These are phyloP conservation scores for Cucumis hystrix DNA, from an alignment of 306 rosid species.

Conservation along the genomic window DNA sequence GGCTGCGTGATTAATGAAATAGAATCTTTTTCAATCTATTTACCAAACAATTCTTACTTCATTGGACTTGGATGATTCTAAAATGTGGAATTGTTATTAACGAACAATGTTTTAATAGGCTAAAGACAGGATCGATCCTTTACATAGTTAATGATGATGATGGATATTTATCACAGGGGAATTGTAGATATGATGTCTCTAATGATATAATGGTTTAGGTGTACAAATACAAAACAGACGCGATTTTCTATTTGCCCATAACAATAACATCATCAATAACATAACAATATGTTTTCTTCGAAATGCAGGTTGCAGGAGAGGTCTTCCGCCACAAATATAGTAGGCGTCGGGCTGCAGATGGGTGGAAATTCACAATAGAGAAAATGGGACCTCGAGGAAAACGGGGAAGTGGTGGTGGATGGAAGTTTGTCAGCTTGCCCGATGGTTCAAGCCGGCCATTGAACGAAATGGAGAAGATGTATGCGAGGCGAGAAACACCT, in stretches of 20 bases:
- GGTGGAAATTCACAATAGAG: slow-evolving; percentile 77
- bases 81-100: background rate
- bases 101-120: background rate
- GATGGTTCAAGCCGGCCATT: slow-evolving; percentile 85
- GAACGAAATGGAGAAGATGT: slow-evolving; percentile 83
- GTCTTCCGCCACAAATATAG: slow-evolving; percentile 73
- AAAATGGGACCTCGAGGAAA: slow-evolving; percentile 70
- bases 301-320: slow-evolving; percentile 63
- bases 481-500: slow-evolving; percentile 71
- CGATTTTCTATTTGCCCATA: background rate
- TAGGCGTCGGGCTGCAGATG: slow-evolving; percentile 54
- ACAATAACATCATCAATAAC: background rate
- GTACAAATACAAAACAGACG: no score
- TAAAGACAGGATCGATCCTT: background rate
- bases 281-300: slow-evolving; percentile 6
- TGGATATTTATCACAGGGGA: no score
- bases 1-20: background rate
- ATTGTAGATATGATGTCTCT: no score
- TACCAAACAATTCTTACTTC: background rate
- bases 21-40: background rate
- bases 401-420: slow-evolving; percentile 75
- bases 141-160: no score
- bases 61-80: background rate
- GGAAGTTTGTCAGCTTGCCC: slow-evolving; percentile 79
- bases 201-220: no score